phyloP scores from a whole-genome alignment of 345 rosid species.

The Trapa incisa region DNA sequence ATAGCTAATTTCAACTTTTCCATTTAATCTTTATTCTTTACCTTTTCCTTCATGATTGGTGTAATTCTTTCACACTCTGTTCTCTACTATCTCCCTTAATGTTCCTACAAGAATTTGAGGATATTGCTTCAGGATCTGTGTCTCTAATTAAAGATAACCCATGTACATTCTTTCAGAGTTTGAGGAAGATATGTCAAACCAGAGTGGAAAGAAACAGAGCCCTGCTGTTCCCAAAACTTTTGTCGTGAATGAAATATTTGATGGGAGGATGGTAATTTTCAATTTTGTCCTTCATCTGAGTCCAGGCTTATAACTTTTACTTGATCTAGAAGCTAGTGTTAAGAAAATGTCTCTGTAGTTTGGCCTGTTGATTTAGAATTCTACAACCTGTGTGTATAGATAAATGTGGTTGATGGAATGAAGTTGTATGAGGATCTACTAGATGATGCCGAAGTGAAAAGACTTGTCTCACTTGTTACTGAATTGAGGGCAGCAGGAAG shows the following conservation, averaged over 20 bases:
- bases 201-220: constrained; percentile 32
- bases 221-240: constrained; percentile 39
- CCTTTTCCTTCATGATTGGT: too few relatives aligned
- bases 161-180: constrained; percentile 27
- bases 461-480: constrained; percentile 54
- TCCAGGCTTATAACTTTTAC: too few relatives aligned
- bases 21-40: too few relatives aligned
- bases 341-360: neutral
- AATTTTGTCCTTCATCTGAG: neutral
- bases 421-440: constrained; percentile 51
- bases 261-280: constrained; percentile 53
- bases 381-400: constrained; percentile 25
- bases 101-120: too few relatives aligned
- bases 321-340: too few relatives aligned
- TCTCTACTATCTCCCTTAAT: too few relatives aligned
- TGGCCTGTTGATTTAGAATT: constrained; percentile 3
- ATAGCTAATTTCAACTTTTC: neutral
- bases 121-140: too few relatives aligned
- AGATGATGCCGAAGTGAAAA: constrained; percentile 46
- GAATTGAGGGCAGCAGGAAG: constrained; percentile 59
- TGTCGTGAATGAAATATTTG: constrained; percentile 47
- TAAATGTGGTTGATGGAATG: constrained; percentile 87
- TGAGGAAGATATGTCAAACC: constrained; percentile 23
- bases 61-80: too few relatives aligned
- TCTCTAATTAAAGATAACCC: neutral